phyloP scores from a whole-genome alignment of 2,329 filamentous ascomycete genomes.

The Colletotrichum sp. region DNA sequence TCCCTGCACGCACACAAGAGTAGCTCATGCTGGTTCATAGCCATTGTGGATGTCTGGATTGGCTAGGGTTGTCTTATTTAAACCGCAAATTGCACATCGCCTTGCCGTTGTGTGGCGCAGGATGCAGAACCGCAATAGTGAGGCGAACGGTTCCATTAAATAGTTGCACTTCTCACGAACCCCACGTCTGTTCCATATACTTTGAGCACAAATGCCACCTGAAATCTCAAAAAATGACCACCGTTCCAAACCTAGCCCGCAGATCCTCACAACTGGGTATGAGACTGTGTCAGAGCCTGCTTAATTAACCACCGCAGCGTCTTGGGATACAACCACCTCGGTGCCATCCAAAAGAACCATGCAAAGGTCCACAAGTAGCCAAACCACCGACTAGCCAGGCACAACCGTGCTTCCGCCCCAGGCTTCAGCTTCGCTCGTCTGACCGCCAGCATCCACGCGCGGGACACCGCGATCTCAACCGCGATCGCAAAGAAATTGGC shows the following conservation, averaged over 20 bases:
- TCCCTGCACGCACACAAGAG: neutral
- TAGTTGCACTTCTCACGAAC: neutral
- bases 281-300: neutral
- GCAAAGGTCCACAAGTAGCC: neutral
- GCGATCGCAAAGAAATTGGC: neutral
- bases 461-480: neutral
- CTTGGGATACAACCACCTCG: slow-evolving; percentile 2
- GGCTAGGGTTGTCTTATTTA: neutral
- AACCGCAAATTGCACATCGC: neutral
- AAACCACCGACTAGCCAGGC: neutral
- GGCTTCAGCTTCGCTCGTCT: neutral
- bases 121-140: neutral
- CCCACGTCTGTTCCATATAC: neutral
- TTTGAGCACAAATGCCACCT: neutral
- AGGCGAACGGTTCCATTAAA: neutral
- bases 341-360: neutral
- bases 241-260: neutral
- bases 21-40: neutral
- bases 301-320: neutral
- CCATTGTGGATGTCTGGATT: rapidly evolving
- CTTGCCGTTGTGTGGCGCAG: neutral
- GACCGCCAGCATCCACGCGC: neutral
- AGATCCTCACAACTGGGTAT: neutral
- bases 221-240: neutral
- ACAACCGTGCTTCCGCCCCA: neutral